phyloP scores from a whole-genome alignment of 164 flowering plant genomes.

The Piper longum region DNA sequence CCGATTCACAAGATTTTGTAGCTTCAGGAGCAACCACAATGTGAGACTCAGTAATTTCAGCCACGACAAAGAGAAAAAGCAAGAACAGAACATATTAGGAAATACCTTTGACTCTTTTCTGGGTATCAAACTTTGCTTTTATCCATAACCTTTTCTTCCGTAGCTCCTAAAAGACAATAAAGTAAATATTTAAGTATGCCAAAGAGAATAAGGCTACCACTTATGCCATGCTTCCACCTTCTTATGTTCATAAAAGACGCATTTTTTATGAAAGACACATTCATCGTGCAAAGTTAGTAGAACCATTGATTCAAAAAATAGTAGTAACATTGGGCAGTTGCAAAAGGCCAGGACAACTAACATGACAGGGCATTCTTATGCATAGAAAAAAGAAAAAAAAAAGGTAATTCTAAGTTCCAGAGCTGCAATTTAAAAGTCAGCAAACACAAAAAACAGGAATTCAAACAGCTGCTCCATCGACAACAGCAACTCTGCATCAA shows the following conservation, averaged over 20 bases:
- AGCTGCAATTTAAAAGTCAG: too few species aligned
- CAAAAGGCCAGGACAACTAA: not conserved
- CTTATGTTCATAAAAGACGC: too few species aligned
- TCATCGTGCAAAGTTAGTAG: too few species aligned
- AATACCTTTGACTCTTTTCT: slow-evolving; percentile 28
- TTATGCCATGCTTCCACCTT: not conserved
- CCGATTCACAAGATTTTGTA: slow-evolving; percentile 10
- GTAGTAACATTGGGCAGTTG: not conserved
- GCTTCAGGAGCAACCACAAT: slow-evolving; percentile 10
- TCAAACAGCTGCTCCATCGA: too few species aligned
- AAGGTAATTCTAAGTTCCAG: too few species aligned
- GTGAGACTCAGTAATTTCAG: slow-evolving; percentile 1
- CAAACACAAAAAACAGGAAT: too few species aligned
- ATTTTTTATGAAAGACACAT: too few species aligned
- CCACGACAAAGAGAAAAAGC: not conserved
- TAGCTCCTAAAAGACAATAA: slow-evolving; percentile 25
- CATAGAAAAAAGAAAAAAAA: too few species aligned
- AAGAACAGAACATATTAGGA: not conserved
- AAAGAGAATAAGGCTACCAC: not conserved
- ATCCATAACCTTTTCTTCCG: slow-evolving; percentile 38
- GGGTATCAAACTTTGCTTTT: slow-evolving; percentile 25
- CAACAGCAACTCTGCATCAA: too few species aligned
- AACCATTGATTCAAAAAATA: not conserved
- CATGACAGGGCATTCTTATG: too few species aligned
- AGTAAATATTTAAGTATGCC: not conserved